Evolutionary conservation across 2,329 filamentous ascomycete genomes (phyloP).

Genomic region (Colletotrichum plurivorum): DNA sequence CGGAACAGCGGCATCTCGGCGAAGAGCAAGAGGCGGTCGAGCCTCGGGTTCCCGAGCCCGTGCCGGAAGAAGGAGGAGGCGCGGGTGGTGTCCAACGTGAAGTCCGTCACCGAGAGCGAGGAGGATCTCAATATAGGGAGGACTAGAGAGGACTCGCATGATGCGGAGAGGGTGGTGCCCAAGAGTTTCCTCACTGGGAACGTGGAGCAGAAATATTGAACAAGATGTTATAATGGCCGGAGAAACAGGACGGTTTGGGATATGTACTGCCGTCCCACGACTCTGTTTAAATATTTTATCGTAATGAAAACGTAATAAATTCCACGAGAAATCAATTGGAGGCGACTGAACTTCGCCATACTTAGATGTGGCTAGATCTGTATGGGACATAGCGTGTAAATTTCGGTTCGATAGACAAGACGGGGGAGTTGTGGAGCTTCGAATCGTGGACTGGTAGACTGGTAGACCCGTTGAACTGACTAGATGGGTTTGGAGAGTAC

Average conservation of each 20-base stretch:
- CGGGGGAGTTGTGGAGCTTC: too few species aligned
- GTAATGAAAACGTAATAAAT: background rate
- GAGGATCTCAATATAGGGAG: constrained; percentile 22
- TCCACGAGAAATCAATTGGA: background rate
- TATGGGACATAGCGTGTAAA: too few species aligned
- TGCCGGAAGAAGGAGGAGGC: constrained; percentile 7
- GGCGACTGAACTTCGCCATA: background rate
- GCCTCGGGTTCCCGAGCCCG: background rate
- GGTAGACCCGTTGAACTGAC: too few species aligned
- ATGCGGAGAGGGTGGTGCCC: background rate
- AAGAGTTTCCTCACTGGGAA: constrained; percentile 6
- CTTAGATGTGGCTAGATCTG: too few species aligned
- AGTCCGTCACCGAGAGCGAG: constrained; percentile 27
- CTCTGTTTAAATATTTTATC: background rate
- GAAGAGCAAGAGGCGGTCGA: constrained; percentile 10
- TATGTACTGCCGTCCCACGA: background rate
- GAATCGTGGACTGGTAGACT: too few species aligned
- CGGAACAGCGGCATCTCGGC: background rate
- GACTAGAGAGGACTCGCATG: constrained; percentile 11
- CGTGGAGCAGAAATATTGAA: background rate
- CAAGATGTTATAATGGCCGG: too few species aligned
- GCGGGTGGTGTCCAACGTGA: background rate
- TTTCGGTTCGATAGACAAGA: too few species aligned
- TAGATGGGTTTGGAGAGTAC: too few species aligned
- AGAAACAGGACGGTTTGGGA: background rate